phyloP scores from a whole-genome alignment of 1,284 basidiomycete species.

The Melampsora occidentalis region DNA sequence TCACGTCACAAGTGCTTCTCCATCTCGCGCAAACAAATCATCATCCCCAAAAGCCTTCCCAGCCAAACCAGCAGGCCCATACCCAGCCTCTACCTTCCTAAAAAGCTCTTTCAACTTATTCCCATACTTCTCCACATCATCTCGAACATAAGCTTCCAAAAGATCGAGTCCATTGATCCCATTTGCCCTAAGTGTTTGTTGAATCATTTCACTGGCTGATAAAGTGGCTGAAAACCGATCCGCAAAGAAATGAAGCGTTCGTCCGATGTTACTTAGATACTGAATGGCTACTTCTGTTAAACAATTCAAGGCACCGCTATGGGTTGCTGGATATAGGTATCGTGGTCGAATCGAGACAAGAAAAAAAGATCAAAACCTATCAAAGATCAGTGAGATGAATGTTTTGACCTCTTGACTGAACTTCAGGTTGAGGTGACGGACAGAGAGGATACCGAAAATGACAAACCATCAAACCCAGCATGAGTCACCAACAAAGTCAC shows the following conservation, averaged over 20 bases:
- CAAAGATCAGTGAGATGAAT: conserved; percentile 14
- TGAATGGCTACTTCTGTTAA: conserved; percentile 37
- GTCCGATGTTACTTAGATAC: conserved; percentile 36
- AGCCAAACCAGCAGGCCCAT: conserved; percentile 24
- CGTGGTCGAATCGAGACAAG: not conserved
- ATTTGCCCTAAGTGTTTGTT: conserved; percentile 32
- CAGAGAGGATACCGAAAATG: not conserved
- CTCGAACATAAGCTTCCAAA: conserved; percentile 36
- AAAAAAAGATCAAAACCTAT: conserved; percentile 13
- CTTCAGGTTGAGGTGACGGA: not conserved
- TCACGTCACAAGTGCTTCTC: conserved; percentile 37
- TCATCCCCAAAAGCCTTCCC: conserved; percentile 36
- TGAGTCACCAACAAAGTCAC: conserved; percentile 29
- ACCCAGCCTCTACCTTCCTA: conserved; percentile 33
- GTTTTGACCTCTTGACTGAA: not conserved
- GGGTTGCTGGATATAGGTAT: conserved; percentile 18
- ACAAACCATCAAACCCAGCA: conserved; percentile 40
- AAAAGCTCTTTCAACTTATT: conserved; percentile 34
- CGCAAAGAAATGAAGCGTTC: conserved; percentile 33
- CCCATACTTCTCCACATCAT: conserved; percentile 39
- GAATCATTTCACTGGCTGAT: conserved; percentile 39
- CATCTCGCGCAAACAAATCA: conserved; percentile 35
- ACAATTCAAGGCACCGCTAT: conserved; percentile 25
- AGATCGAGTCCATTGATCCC: conserved; percentile 23
- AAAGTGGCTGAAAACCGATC: conserved; percentile 30